These are phyloP conservation scores for Nephromyces sp. DNA, from an alignment of 169 alveolate species.

Conservation along the genomic window DNA sequence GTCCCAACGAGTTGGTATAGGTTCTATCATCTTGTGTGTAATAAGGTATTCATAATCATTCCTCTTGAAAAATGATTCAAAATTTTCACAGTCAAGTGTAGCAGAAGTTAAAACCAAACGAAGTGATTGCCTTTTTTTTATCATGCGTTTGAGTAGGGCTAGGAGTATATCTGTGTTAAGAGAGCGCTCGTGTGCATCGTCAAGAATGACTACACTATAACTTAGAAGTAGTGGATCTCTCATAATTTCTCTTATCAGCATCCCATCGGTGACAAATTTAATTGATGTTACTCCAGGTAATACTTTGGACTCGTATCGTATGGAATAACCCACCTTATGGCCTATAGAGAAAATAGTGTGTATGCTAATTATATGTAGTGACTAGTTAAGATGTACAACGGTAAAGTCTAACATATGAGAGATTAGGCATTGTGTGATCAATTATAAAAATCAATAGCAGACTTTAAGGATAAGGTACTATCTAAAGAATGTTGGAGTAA, in stretches of 20 bases:
- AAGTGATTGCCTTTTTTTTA: background rate
- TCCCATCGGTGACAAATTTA: constrained; percentile 98
- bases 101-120: background rate
- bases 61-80: background rate
- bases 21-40: background rate
- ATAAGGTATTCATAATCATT: background rate
- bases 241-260: constrained; percentile 81
- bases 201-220: constrained; percentile 91
- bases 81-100: background rate
- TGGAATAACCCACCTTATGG: background rate
- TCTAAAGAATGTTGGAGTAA: too few species aligned
- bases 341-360: background rate
- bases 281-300: constrained; percentile 13
- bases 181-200: constrained; percentile 99
- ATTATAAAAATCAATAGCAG: too few species aligned
- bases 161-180: constrained; percentile 92
- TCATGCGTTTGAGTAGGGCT: constrained; percentile 69
- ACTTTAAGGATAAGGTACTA: too few species aligned
- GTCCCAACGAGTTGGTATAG: background rate
- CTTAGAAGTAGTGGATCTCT: constrained; percentile 42
- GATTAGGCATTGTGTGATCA: too few species aligned
- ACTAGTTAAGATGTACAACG: too few species aligned
- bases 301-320: background rate
- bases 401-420: too few species aligned
- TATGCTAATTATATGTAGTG: background rate